Evolutionary conservation across 106 monocot species (phyloP), one percentile per base, ranked within the genome.

Genomic region (Acorus gramineus): DNA sequence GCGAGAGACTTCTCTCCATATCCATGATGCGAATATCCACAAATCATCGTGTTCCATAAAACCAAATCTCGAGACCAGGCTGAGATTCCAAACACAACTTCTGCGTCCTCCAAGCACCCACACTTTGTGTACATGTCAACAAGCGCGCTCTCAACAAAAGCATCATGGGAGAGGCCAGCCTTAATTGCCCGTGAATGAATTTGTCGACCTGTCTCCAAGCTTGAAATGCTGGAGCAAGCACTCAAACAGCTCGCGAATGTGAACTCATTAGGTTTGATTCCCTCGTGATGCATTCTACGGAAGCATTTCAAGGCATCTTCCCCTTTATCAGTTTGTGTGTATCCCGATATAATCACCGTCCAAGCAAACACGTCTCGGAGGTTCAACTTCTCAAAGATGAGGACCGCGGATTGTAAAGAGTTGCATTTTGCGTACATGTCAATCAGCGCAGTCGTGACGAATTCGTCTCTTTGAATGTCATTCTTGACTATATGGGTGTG

Each of bases 101-200:
- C 72, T 3, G 78, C 78, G 48, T 73, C 75, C n/a, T 14, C 52
- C 47, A 85, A n/a, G 61, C 70, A 68, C 3, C 85, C 81, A 62
- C 78, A 78, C 58, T 81, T 81, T 8, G 53, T 11, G 70, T 86
- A 79, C 79, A 82, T 76, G 61, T 78, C 68, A 53, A 79, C 44
- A 1, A 82, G 71, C 7, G 72, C 50, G 60, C 66, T 72, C 6
- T 53, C 65, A 55, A 79, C 61, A 69, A 66, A 73, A 14, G 69
- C 58, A 66, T 66, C 44, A 10, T 14, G 11, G 28, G 28, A 28
- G 3, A 60, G 44, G 3, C 75, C 76, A 9, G 78, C 65, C 58
- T 81, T 78, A 9, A 85, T 66, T 43, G 63, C 11, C n/a, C 47
- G 67, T 5, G 68, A 59, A 57, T 85, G 85, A 8, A 85, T 59